Base-by-base conservation (phyloP, 306 rosid species). In the Vigna reflexopilosa region DNA sequence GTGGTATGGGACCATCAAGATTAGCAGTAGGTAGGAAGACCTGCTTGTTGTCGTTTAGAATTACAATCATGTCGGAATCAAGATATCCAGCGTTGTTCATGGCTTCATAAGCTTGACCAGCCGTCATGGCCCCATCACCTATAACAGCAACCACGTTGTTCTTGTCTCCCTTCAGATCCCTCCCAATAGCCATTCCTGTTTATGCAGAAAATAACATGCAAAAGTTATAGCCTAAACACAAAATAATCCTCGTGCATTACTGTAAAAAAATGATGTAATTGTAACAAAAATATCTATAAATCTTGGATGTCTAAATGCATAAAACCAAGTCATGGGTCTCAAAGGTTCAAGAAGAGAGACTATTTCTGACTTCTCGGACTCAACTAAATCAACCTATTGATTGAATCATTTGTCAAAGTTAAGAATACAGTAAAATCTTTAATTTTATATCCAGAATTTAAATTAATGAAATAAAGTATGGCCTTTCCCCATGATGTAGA, bases 61-160 rank as follows among this genome's bases (percentile, higher is more conserved):
- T 92, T 42, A 94, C 85, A 67, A 94, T 90, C 93, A 92, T 94
- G 65, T 94, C 93, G 0, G 98, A 90, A 72, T 92, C 93, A 0
- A 90, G 92, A 83, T 94, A 94, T 57, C 97, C 98, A 1, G 97
- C 98, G 8, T 94, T 94, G 87, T 92, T 94, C 98, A 94, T 92
- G 85, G 98, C 98, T 86, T 94, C 97, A 79, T 89, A 94, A 79
- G 97, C 98, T 88, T 94, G 98, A 34, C 98, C 97, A 1, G 97
- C 98, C 1, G 97, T 94, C 97, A 94, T 92, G 64, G 98, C 98
- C 13, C 98, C 97, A 30, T 94, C 97, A 13, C 98, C 98, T 6
- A 94, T 94, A 7, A 94, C 85, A 2, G 92, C 89, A 48, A 92
- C 70, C 7, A 94, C 97, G 2, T 89, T 59, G 71, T 92, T 90